Conservation (phyloP, 257 asterid species). For the Pogostemon cablin region DNA sequence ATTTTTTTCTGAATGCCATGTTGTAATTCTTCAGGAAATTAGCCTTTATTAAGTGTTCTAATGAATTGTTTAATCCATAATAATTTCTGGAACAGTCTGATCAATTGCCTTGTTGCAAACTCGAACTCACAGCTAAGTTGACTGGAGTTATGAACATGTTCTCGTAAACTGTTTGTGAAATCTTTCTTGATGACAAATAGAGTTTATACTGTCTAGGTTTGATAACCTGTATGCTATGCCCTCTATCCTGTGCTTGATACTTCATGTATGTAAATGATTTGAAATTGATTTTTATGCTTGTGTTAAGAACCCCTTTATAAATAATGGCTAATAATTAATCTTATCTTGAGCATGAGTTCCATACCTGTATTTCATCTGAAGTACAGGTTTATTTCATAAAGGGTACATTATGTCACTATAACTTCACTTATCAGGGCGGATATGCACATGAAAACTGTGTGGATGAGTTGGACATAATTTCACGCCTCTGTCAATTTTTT, state of each 20-base stretch:
- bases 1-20: too few species aligned
- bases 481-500: background rate
- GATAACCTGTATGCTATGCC: background rate
- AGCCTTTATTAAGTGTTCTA: too few species aligned
- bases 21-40: background rate
- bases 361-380: background rate
- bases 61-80: background rate
- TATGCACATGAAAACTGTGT: background rate
- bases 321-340: too few species aligned
- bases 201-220: conserved; percentile 6
- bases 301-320: too few species aligned
- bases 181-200: conserved; percentile 12
- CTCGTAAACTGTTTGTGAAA: background rate
- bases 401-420: background rate
- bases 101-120: too few species aligned
- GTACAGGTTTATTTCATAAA: background rate
- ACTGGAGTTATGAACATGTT: conserved; percentile 10
- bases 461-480: background rate
- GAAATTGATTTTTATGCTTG: too few species aligned
- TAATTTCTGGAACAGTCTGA: background rate
- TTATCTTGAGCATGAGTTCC: background rate
- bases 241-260: too few species aligned
- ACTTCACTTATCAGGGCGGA: background rate
- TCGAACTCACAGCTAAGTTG: background rate
- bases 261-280: too few species aligned